phyloP scores from a whole-genome alignment of 352 stramenopile genomes.

The Phytophthora vignae region DNA sequence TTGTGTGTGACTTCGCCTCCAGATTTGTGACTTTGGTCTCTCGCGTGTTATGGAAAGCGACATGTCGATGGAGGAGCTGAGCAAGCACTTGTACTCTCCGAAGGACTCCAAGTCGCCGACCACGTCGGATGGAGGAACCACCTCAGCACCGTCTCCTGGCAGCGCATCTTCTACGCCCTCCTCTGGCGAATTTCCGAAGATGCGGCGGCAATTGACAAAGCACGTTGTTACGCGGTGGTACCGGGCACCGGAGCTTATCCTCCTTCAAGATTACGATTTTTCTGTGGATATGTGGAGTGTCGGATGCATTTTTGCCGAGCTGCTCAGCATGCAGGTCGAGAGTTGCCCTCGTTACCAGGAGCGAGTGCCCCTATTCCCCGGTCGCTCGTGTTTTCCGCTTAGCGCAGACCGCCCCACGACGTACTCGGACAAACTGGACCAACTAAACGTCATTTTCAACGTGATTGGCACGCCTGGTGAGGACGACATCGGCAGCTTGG shows the following conservation, averaged over 20 bases:
- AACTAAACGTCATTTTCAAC: constrained; percentile 97
- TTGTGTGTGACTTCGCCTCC: neutral
- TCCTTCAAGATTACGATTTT: constrained; percentile 95
- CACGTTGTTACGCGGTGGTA: constrained; percentile 99
- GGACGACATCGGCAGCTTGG: constrained; percentile 86
- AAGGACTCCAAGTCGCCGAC: constrained; percentile 84
- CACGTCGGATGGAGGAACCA: constrained; percentile 67
- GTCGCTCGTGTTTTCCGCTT: constrained; percentile 86
- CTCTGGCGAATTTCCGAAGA: constrained; percentile 69
- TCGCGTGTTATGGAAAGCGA: constrained; percentile 85
- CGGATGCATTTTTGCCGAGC: constrained; percentile 94
- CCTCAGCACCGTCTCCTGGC: constrained; percentile 66
- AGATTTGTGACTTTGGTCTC: constrained; percentile 88
- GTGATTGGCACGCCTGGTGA: constrained; percentile 94
- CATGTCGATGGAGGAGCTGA: constrained; percentile 79
- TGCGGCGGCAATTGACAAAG: constrained; percentile 95
- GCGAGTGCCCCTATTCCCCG: constrained; percentile 84
- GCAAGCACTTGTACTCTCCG: constrained; percentile 80
- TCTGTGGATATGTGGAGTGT: constrained; percentile 99
- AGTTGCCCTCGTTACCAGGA: constrained; percentile 89
- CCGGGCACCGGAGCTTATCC: constrained; percentile 95
- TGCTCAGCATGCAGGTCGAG: constrained; percentile 90
- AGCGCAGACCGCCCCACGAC: constrained; percentile 85
- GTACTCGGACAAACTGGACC: constrained; percentile 90
- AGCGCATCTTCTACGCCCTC: constrained; percentile 77